These are phyloP conservation scores for Suhomyces yuchorum DNA, from an alignment of 1,139 yeast species.

Conservation along the genomic window DNA sequence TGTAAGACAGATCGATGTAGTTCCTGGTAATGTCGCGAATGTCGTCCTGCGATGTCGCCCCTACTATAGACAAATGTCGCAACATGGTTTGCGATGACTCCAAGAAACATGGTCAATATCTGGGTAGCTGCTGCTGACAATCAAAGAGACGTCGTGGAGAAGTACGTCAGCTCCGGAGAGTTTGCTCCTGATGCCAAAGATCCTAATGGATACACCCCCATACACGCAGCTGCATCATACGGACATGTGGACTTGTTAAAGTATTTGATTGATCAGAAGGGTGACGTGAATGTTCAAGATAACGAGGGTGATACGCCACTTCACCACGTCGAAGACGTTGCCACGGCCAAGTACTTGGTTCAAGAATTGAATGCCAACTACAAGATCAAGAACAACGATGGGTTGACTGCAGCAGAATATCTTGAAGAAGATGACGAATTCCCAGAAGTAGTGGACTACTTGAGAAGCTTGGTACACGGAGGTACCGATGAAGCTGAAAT, in stretches of 20 bases:
- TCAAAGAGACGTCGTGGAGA: slow-evolving; percentile 58
- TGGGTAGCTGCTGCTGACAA: slow-evolving; percentile 97
- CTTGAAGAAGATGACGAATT: slow-evolving; percentile 84
- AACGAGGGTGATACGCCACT: slow-evolving; percentile 94
- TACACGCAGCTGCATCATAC: slow-evolving; percentile 96
- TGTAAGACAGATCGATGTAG: not conserved
- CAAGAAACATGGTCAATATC: slow-evolving; percentile 55
- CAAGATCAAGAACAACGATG: slow-evolving; percentile 66
- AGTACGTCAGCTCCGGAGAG: slow-evolving; percentile 51
- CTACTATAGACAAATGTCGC: slow-evolving; percentile 1
- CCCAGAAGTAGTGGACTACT: slow-evolving; percentile 72
- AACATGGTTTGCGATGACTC: not conserved
- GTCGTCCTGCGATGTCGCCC: not conserved
- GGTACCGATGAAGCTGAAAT: slow-evolving; percentile 20
- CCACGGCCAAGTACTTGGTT: slow-evolving; percentile 64
- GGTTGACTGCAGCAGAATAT: slow-evolving; percentile 66
- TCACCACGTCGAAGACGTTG: slow-evolving; percentile 80
- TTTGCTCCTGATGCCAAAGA: slow-evolving; percentile 74
- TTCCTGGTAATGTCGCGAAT: not conserved
- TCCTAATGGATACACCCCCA: slow-evolving; percentile 91
- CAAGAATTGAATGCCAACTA: slow-evolving; percentile 69
- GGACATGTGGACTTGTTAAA: slow-evolving; percentile 72
- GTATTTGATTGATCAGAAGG: slow-evolving; percentile 54
- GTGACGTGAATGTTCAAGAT: slow-evolving; percentile 81
- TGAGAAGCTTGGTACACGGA: slow-evolving; percentile 51